Evolutionary conservation across 139 green algal species (phyloP).

Genomic region (Raphidocelis subcapitata): DNA sequence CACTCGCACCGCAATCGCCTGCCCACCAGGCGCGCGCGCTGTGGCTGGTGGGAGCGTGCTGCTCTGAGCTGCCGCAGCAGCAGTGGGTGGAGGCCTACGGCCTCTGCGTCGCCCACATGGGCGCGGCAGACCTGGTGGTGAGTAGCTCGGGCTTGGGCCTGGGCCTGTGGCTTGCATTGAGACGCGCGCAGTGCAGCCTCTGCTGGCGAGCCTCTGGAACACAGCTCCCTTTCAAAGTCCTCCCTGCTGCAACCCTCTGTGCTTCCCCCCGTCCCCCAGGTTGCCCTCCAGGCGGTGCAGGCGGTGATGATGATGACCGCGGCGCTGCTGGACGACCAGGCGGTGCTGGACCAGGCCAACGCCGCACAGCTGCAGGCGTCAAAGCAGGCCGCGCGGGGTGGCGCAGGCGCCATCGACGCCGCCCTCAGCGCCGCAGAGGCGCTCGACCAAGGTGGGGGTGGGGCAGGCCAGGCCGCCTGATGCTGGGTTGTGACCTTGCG

Average conservation of each 20-base stretch:
- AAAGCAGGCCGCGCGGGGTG: neutral
- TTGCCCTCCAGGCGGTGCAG: conserved; percentile 34
- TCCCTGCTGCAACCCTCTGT: neutral
- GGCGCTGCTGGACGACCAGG: conserved; percentile 66
- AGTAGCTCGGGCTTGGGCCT: neutral
- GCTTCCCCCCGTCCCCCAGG: neutral
- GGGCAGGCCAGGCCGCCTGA: too few relatives aligned
- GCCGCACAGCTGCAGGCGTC: conserved; percentile 4
- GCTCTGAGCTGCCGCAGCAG: conserved; percentile 46
- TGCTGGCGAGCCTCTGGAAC: neutral
- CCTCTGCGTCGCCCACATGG: conserved; percentile 52
- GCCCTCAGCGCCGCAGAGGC: too few relatives aligned
- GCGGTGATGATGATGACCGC: conserved; percentile 51
- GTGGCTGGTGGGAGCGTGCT: conserved; percentile 78
- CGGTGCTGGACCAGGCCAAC: conserved; percentile 27
- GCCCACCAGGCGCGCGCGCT: conserved; percentile 64
- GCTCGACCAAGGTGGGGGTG: too few relatives aligned
- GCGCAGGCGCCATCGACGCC: too few relatives aligned
- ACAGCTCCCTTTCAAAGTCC: neutral
- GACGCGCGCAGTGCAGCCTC: neutral
- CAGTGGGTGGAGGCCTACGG: conserved; percentile 55
- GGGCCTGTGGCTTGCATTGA: neutral
- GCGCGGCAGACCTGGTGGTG: conserved; percentile 58
- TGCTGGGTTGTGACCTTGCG: too few relatives aligned
- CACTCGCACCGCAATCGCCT: too few relatives aligned